These are phyloP conservation scores for Didymella segeticola DNA, from an alignment of 2,329 filamentous ascomycete genomes.

Conservation along the genomic window DNA sequence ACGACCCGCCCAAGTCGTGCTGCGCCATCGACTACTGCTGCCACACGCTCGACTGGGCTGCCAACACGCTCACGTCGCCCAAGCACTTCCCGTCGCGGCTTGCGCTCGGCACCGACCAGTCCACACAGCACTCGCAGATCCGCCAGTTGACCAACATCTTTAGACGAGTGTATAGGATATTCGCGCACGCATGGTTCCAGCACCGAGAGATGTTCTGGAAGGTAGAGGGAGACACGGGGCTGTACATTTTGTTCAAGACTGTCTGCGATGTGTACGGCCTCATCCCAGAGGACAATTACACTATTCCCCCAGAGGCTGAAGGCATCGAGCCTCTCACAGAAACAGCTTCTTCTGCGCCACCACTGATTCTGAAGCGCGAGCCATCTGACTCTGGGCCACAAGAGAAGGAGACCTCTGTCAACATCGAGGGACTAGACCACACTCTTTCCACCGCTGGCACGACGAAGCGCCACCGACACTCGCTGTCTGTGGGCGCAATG, in stretches of 20 bases:
- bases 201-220: slow-evolving; percentile 95
- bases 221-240: slow-evolving; percentile 85
- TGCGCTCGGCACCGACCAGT: slow-evolving; percentile 57
- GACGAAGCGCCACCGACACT: slow-evolving; percentile 83
- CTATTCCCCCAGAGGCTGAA: slow-evolving; percentile 90
- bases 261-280: slow-evolving; percentile 92
- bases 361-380: slow-evolving; percentile 48
- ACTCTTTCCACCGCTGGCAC: slow-evolving; percentile 68
- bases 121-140: slow-evolving; percentile 60
- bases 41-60: slow-evolving; percentile 97
- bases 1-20: slow-evolving; percentile 95
- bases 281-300: slow-evolving; percentile 93
- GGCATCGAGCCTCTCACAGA: slow-evolving; percentile 65
- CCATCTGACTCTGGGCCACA: slow-evolving; percentile 31
- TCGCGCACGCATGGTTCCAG: slow-evolving; percentile 98
- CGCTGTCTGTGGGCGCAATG: slow-evolving; percentile 74
- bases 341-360: slow-evolving; percentile 32
- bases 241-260: slow-evolving; percentile 97
- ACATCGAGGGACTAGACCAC: slow-evolving; percentile 42
- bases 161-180: slow-evolving; percentile 91
- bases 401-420: slow-evolving; percentile 26
- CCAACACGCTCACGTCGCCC: slow-evolving; percentile 89
- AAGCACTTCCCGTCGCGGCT: slow-evolving; percentile 94
- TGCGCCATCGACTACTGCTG: slow-evolving; percentile 99
- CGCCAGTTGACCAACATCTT: slow-evolving; percentile 96